Evolutionary conservation across 768 basidiomycete species (phyloP), one percentile per base, ranked within the genome.

Genomic region (Hygrophorus pudorinus): DNA sequence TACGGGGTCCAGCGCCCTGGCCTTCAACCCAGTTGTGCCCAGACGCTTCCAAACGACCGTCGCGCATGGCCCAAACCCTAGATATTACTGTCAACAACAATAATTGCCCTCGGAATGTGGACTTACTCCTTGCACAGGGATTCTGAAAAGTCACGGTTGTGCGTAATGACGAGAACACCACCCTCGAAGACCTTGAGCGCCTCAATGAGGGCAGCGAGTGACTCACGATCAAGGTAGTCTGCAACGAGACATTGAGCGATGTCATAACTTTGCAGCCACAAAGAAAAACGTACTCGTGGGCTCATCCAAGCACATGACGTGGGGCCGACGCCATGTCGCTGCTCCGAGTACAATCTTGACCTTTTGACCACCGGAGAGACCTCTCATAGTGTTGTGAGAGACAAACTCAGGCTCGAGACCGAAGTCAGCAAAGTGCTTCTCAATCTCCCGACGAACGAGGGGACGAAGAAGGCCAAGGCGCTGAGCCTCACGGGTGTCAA

Each of bases 21-120:
- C 96, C 96, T 68, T 98, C 96, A 59, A 96, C 91, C 94, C 93
- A 96, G 78, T 96, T 94, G 76, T 94, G 91, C 50, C 92, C 93
- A 35, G 93, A 97, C 5, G 94, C 91, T 71, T 93, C 90, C 51
- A 98, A 81, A 55, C 73, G 81, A 58, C 96, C 96, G 62, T 98
- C 90, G 41, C 86, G 82, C 96, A 98, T 99, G 32, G 96, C 94
- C 96, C 96, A 98, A 33, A 98, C 92, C 72, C 70, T 72, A 45
- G 8, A 45, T 32, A 34, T n/a, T 29, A 12, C 20, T n/a, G n/a
- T 10, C 21, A 17, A 14, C 45, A 3, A 14, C 37, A 45, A 24
- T 12, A 41, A 39, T 29, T 3, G 32, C 28, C 12, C 2, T 13
- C 29, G 5, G 4, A 27, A n/a, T n/a, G 2, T 24, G 12, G 13